These are phyloP conservation scores for Aspergillus pseudoterreus DNA, from an alignment of 2,329 filamentous ascomycete species.

Conservation along the genomic window DNA sequence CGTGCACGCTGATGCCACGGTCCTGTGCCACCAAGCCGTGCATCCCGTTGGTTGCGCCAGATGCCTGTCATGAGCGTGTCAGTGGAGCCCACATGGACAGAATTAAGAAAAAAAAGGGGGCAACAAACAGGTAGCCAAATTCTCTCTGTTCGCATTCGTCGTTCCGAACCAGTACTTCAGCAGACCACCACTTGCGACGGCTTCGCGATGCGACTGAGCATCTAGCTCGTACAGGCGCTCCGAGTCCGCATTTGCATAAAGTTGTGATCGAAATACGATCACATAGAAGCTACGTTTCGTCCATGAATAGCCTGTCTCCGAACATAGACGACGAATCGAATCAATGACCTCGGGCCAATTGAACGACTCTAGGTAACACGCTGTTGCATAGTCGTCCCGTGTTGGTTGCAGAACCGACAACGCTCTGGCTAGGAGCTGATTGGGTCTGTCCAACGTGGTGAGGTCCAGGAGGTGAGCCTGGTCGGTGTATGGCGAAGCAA, in stretches of 20 bases:
- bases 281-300: conserved; percentile 69
- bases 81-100: background rate
- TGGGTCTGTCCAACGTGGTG: conserved; percentile 60
- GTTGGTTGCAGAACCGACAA: conserved; percentile 61
- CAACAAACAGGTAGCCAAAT: conserved; percentile 72
- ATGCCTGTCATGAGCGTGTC: conserved; percentile 52
- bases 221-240: conserved; percentile 69
- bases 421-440: conserved; percentile 67
- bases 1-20: conserved; percentile 56
- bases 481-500: conserved; percentile 74
- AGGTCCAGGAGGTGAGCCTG: conserved; percentile 70
- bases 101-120: background rate
- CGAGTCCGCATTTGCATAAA: conserved; percentile 65
- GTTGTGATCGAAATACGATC: conserved; percentile 74
- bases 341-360: conserved; percentile 68
- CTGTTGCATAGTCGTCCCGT: conserved; percentile 70
- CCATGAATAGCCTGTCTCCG: conserved; percentile 52
- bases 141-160: conserved; percentile 65
- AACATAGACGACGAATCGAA: conserved; percentile 53
- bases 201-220: conserved; percentile 74
- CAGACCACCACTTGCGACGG: conserved; percentile 72
- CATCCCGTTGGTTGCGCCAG: conserved; percentile 57
- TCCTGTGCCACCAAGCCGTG: conserved; percentile 57
- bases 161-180: conserved; percentile 92
- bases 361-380: conserved; percentile 68